These are phyloP conservation scores for Galeopsis tetrahit DNA, from an alignment of 257 asterid genomes.

Conservation along the genomic window DNA sequence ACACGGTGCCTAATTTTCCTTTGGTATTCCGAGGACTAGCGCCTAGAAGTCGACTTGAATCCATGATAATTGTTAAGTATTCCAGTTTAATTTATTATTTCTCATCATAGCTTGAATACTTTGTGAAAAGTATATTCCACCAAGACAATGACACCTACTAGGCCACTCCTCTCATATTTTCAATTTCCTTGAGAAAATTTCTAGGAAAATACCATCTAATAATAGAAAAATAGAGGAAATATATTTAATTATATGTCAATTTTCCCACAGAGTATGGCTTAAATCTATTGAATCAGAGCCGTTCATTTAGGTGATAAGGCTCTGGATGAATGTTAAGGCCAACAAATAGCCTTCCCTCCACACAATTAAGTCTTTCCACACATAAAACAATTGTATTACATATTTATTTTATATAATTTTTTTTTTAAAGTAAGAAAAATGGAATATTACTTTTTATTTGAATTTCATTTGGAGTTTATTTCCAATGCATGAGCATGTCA, in stretches of 20 bases:
- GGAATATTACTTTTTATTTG: slow-evolving; percentile 35
- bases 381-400: not conserved
- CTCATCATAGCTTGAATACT: not conserved
- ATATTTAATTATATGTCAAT: slow-evolving; percentile 26
- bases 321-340: slow-evolving; percentile 5
- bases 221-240: not conserved
- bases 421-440: slow-evolving; percentile 6
- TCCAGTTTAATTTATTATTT: not conserved
- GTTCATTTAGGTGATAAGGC: slow-evolving; percentile 35
- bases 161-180: slow-evolving; percentile 21
- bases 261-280: slow-evolving; percentile 23
- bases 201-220: not conserved
- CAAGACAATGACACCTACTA: slow-evolving; percentile 27
- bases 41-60: too few relatives aligned
- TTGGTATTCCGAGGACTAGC: too few relatives aligned
- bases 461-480: slow-evolving; percentile 43
- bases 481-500: slow-evolving; percentile 39
- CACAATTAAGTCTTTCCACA: slow-evolving; percentile 8
- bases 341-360: slow-evolving; percentile 33
- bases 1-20: too few relatives aligned
- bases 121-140: slow-evolving; percentile 26
- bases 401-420: not conserved
- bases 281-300: slow-evolving; percentile 31
- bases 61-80: too few relatives aligned
- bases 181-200: slow-evolving; percentile 16